phyloP scores from a whole-genome alignment of 768 basidiomycete species.

The Hysterangium stoloniferum region DNA sequence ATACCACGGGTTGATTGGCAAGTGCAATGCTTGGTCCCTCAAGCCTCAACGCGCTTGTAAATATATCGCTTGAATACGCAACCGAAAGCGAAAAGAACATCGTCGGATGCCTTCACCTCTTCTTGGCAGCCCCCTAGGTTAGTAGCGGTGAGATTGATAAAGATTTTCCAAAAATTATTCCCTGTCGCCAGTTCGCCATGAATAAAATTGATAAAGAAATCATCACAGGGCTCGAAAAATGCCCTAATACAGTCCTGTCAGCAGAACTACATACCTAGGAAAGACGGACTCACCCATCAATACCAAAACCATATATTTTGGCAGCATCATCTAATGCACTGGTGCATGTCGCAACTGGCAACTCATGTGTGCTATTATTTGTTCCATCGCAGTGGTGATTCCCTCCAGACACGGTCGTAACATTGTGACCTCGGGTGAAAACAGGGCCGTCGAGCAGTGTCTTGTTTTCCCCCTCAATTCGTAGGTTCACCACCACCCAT shows the following conservation, averaged over 20 bases:
- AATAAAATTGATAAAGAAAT: constrained; percentile 36
- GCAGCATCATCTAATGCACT: constrained; percentile 38
- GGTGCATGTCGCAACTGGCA: constrained; percentile 34
- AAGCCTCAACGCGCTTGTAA: constrained; percentile 30
- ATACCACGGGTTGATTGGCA: constrained; percentile 20
- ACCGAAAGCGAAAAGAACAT: constrained; percentile 34
- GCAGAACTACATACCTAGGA: neutral
- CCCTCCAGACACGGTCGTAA: constrained; percentile 31
- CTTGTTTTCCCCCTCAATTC: constrained; percentile 29
- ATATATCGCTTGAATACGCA: constrained; percentile 26
- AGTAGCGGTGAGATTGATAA: constrained; percentile 28
- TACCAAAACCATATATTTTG: constrained; percentile 25
- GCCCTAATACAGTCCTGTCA: constrained; percentile 19
- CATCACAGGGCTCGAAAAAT: constrained; percentile 31
- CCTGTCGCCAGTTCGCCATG: constrained; percentile 22
- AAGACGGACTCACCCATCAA: constrained; percentile 29
- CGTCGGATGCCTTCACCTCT: constrained; percentile 22
- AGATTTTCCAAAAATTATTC: constrained; percentile 31
- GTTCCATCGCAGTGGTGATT: constrained; percentile 39
- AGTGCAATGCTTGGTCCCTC: constrained; percentile 23
- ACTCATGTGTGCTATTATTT: constrained; percentile 26
- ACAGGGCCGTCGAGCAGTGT: constrained; percentile 36
- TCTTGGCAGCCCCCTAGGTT: constrained; percentile 38
- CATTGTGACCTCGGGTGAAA: constrained; percentile 32
- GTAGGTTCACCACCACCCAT: constrained; percentile 21